Base-by-base conservation (phyloP, 179 eudicot species). In the Nepenthes alata region DNA sequence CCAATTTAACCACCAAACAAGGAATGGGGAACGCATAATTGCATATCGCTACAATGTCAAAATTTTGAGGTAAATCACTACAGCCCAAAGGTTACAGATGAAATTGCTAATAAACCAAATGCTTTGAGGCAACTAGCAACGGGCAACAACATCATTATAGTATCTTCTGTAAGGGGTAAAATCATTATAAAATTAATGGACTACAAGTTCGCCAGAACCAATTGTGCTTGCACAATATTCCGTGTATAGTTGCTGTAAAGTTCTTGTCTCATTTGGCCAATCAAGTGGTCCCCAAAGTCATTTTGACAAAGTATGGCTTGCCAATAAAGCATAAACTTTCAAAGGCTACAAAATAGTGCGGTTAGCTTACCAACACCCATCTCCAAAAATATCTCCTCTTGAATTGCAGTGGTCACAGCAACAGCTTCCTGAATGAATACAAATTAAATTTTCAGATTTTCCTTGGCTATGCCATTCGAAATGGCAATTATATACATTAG, bases 381-480 rank as follows among this genome's bases (percentile, higher is more conserved):
- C 72, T 83, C 87, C 67, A 71, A 59, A 69, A 90, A 78, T 63
- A 90, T 85, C 75, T 88, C 97, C 75, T 90, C 95, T 70, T 90
- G 97, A 62, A 90, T 80, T 59, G 83, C 79, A 58, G 97, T 90
- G 56, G 97, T 90, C 39, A 85, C 79, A 67, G 94, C 94, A 75
- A 90, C 95, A 71, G 95, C 81, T 81, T 90, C 97, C 97, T 90
- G 84, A 66, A 74, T 38, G 56, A 55, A 4, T 4, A 41, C 35
- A 53, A 38, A 55, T 15, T 44, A 11, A 58, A 47, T 55, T 56
- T 59, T 45, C 35, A n/a, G 65, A n/a, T 5, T 55, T 11, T 6
- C 15, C 55, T 5, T 11, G 16, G 13, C 13, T 51, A 51, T 11
- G 12, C 14, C 5, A 11, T 36, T 11, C 37, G 6, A 25, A 55